Evolutionary conservation across 2,329 filamentous ascomycete genomes (phyloP).

Genomic region (Aureobasidium lini): DNA sequence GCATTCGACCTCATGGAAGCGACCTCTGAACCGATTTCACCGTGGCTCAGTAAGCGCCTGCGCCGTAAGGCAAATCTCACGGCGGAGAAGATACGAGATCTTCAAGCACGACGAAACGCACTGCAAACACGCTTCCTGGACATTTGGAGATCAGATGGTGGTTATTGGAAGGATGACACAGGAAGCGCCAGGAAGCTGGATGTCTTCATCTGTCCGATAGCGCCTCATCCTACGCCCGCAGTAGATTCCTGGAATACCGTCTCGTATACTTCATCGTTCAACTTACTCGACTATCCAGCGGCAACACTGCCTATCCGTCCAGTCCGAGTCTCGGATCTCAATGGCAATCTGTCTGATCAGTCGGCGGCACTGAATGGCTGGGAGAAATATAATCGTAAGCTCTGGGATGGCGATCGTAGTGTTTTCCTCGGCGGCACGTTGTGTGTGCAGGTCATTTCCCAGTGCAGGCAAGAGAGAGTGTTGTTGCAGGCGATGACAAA

Average conservation of each 20-base stretch:
- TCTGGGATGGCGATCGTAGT: slow-evolving; percentile 49
- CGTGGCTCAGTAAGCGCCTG: slow-evolving; percentile 50
- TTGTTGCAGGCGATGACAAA: slow-evolving; percentile 47
- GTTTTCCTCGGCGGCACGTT: slow-evolving; percentile 49
- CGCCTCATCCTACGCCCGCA: slow-evolving; percentile 55
- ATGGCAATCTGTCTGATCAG: slow-evolving; percentile 36
- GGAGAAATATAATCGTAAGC: slow-evolving; percentile 52
- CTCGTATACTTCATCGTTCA: slow-evolving; percentile 55
- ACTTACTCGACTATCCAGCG: slow-evolving; percentile 56
- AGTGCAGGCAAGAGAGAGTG: slow-evolving; percentile 47
- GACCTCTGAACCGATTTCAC: slow-evolving; percentile 50
- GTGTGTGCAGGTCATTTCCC: slow-evolving; percentile 51
- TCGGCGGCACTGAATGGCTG: slow-evolving; percentile 37
- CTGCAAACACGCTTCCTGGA: slow-evolving; percentile 50
- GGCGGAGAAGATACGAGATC: slow-evolving; percentile 41
- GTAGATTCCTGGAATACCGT: slow-evolving; percentile 57
- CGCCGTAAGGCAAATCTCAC: slow-evolving; percentile 41
- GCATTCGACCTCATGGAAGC: slow-evolving; percentile 52
- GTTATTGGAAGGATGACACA: slow-evolving; percentile 24
- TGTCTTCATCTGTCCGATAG: slow-evolving; percentile 56
- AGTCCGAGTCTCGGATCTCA: slow-evolving; percentile 43
- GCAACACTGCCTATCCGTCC: slow-evolving; percentile 49
- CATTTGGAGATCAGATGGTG: slow-evolving; percentile 46
- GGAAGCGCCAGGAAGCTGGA: slow-evolving; percentile 32
- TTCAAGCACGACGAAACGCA: slow-evolving; percentile 46